A percentile compares a stretch with the other conserved stretches of the same genome.
Evolutionary conservation across 371 early-diverging fungal genomes (phyloP).

Genomic region (Funneliformis caledonium): DNA sequence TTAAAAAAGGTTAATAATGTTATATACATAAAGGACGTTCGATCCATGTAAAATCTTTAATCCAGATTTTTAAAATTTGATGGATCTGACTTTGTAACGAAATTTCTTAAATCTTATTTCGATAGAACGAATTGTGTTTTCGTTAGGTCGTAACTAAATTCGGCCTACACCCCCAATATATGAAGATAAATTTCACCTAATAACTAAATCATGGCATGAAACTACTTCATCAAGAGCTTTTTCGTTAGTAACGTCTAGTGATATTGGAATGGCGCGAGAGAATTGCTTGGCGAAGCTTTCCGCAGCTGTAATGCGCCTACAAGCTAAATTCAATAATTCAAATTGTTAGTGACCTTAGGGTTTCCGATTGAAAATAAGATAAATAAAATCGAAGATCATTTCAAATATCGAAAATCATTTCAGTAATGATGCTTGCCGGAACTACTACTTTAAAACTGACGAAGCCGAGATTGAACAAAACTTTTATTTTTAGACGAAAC

Average conservation of each 20-base stretch:
- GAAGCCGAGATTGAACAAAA: too few species aligned
- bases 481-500: too few species aligned
- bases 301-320: conserved; percentile 81
- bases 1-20: background rate
- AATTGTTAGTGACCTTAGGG: background rate
- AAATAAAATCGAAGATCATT: too few species aligned
- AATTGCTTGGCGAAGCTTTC: conserved; percentile 66
- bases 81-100: too few species aligned
- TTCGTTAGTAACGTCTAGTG: conserved; percentile 81
- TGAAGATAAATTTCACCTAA: conserved; percentile 44
- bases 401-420: too few species aligned
- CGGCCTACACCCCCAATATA: background rate
- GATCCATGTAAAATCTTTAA: background rate
- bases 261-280: conserved; percentile 64
- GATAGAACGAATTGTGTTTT: too few species aligned
- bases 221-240: conserved; percentile 86
- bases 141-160: background rate
- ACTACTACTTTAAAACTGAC: too few species aligned
- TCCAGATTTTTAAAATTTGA: too few species aligned
- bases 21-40: background rate
- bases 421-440: too few species aligned
- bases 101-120: too few species aligned
- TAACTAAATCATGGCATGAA: conserved; percentile 83
- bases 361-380: background rate
- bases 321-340: conserved; percentile 59